Evolutionary conservation across 2,329 filamentous ascomycete species (phyloP), one percentile per base, ranked within the genome.

Genomic region (Davidsoniella eucalypti): DNA sequence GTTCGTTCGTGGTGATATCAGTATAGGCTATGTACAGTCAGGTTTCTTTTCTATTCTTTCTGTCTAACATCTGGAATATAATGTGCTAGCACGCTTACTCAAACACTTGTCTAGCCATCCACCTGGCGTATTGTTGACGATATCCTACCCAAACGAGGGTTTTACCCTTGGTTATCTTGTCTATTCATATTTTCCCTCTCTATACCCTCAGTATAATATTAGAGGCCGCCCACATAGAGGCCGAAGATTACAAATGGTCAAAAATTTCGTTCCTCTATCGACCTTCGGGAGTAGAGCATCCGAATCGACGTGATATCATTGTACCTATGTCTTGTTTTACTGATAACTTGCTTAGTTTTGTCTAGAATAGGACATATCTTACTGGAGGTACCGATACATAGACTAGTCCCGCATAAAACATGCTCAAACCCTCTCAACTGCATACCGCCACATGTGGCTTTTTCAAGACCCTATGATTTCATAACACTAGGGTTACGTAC

Each of bases 371-470:
- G 18, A 9, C 44, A 39, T 8, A 51, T 9, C 21, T 23, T 10
- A 45, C 12, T 25, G 12, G 14, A 17, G 12, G 66, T 67, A 68
- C 55, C 51, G 52, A 59, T 68, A 68, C 66, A 23, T 12, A 7
- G 12, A 25, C 16, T 12, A 40, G 45, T 50, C 44, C 6, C 51
- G 47, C 33, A 57, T 56, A 58, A 60, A 71, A 72, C 65, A 61
- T 70, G 68, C 70, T 73, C 70, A 73, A 72, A 72, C 54, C 56
- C 63, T 64, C 70, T 69, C 70, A 70, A 4, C 1, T n/a, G n/a
- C 3, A 26, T n/a, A 14, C 18, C 43, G 43, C 44, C 44, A 51
- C 39, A 47, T 12, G 12, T 12, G 7, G 29, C 29, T 33, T 9
- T 33, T 12, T 33, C 7, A 33, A 2, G 12, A 33, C 29, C 29